These are phyloP conservation scores for Fraxinus angustifolia DNA, from an alignment of 305 asterid genomes.

Conservation along the genomic window DNA sequence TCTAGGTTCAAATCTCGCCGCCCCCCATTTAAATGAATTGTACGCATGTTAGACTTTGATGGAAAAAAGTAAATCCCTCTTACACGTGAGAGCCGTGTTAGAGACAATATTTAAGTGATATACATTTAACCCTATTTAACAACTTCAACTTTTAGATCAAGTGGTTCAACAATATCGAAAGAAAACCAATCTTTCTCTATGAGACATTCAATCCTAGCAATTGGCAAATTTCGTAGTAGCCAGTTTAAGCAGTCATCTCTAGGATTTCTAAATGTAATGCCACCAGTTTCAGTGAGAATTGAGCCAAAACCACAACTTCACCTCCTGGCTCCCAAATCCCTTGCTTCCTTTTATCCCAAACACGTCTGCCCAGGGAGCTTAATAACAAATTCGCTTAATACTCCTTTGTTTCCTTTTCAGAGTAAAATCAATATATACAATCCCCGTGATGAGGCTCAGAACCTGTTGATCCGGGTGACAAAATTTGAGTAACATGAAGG, in stretches of 20 bases:
- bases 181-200: background rate
- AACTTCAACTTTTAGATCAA: background rate
- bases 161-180: background rate
- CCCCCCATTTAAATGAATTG: background rate
- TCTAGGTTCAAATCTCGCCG: background rate
- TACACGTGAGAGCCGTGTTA: no score
- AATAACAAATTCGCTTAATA: background rate
- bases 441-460: background rate
- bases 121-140: background rate
- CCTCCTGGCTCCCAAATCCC: background rate
- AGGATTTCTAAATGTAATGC: background rate
- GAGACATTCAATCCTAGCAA: background rate
- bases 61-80: no score
- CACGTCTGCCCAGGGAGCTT: background rate
- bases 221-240: background rate
- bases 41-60: no score
- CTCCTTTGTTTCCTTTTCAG: background rate
- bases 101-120: no score
- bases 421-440: background rate
- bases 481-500: background rate
- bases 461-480: background rate
- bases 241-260: background rate
- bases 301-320: background rate
- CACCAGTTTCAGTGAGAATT: background rate
- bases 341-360: background rate